These are phyloP conservation scores for Berkeleyomyces basicola DNA, from an alignment of 2,329 filamentous ascomycete species.

Conservation along the genomic window DNA sequence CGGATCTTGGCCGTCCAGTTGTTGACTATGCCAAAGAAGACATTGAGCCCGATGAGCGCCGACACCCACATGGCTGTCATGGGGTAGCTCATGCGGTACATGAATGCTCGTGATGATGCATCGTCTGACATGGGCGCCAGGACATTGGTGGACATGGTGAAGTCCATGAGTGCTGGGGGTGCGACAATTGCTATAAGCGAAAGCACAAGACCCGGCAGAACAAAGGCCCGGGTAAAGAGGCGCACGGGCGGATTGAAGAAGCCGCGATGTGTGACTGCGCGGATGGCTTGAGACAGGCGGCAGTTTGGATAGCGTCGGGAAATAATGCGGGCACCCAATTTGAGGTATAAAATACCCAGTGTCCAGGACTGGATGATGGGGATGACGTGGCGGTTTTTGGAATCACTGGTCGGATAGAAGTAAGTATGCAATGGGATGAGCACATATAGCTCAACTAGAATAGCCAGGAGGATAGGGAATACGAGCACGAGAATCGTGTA, in stretches of 20 bases:
- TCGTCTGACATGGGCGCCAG: constrained; percentile 15
- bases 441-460: constrained; percentile 75
- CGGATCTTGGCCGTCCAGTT: constrained; percentile 68
- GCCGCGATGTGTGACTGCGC: constrained; percentile 55
- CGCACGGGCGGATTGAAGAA: constrained; percentile 63
- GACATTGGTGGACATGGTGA: constrained; percentile 11
- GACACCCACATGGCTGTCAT: constrained; percentile 32
- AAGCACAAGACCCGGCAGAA: constrained; percentile 56
- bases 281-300: constrained; percentile 56
- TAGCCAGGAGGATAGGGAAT: constrained; percentile 63
- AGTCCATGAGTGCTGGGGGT: constrained; percentile 33
- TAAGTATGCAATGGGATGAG: constrained; percentile 77
- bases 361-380: constrained; percentile 91
- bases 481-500: constrained; percentile 59
- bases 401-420: constrained; percentile 29
- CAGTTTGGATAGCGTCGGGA: constrained; percentile 22
- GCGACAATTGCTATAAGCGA: constrained; percentile 43
- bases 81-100: constrained; percentile 55
- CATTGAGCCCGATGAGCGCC: constrained; percentile 28
- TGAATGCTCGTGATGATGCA: constrained; percentile 21
- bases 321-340: constrained; percentile 46
- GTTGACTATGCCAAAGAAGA: constrained; percentile 44
- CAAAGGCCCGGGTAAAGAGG: constrained; percentile 69
- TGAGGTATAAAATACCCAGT: constrained; percentile 75
- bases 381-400: constrained; percentile 43